Conservation (phyloP, 176 grass and related monocot species). For the Stipa capillata region DNA sequence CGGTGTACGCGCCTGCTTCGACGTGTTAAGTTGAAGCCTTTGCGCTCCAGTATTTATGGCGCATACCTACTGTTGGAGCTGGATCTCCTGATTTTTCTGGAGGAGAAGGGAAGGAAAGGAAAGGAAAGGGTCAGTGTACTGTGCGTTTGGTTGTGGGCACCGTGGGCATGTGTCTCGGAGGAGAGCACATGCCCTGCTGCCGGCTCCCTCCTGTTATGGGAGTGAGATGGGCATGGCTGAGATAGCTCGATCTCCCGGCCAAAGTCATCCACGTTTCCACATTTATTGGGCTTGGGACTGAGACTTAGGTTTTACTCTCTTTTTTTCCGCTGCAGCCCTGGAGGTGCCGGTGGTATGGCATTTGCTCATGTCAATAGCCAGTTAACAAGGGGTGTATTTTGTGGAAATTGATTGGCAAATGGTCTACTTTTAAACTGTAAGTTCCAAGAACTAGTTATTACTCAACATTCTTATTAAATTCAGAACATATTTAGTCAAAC, state of each 20-base stretch:
- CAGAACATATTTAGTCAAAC: not conserved
- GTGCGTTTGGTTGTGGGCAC: slow-evolving; percentile 13
- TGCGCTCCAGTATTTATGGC: slow-evolving; percentile 6
- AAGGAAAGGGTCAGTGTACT: not conserved
- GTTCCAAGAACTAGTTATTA: not conserved
- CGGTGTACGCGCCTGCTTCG: not conserved
- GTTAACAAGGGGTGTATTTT: not conserved
- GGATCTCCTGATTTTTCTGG: not conserved
- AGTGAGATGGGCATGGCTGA: not conserved
- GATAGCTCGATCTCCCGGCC: not conserved
- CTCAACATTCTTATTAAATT: not conserved
- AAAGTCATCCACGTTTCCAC: not conserved
- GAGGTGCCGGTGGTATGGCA: not conserved
- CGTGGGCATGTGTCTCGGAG: not conserved
- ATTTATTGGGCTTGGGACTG: not conserved
- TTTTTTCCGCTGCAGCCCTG: not conserved
- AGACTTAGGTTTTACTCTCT: not conserved
- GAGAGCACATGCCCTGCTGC: slow-evolving; percentile 3
- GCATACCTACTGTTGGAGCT: not conserved
- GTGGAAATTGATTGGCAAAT: not conserved
- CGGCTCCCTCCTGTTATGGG: not conserved
- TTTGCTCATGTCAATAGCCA: not conserved
- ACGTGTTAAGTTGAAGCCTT: not conserved
- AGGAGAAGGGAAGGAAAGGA: not conserved
- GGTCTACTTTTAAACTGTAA: not conserved